Conservation (phyloP, 2,329 filamentous ascomycete species). For the Beauveria rudraprayagi region DNA sequence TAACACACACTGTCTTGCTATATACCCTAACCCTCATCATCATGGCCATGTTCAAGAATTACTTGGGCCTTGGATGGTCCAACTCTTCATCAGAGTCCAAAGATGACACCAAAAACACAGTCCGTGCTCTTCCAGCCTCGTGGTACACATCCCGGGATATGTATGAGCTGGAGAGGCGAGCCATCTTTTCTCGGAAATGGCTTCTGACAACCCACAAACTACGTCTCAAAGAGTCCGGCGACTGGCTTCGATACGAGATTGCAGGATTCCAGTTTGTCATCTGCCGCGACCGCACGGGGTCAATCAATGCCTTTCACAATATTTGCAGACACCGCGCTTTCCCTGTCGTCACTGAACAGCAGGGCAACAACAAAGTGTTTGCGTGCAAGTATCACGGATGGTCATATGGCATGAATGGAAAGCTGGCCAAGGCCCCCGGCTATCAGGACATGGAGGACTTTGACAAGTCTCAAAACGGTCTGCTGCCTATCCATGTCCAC, state of each 20-base stretch:
- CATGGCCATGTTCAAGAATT: conserved; percentile 9
- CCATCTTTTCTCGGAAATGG: conserved; percentile 44
- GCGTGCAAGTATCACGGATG: conserved; percentile 52
- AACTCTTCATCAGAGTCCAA: conserved; percentile 10
- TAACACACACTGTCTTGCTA: not conserved
- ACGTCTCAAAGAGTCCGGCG: conserved; percentile 38
- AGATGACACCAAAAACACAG: conserved; percentile 7
- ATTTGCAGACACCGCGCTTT: conserved; percentile 53
- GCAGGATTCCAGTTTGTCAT: conserved; percentile 46
- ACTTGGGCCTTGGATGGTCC: conserved; percentile 8
- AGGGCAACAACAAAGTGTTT: conserved; percentile 41
- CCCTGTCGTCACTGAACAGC: conserved; percentile 38
- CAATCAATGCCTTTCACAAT: conserved; percentile 49
- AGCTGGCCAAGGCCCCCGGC: conserved; percentile 47
- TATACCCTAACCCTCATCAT: not conserved
- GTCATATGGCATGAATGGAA: conserved; percentile 46
- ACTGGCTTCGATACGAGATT: conserved; percentile 43
- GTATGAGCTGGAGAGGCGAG: conserved; percentile 41
- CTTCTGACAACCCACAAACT: conserved; percentile 40
- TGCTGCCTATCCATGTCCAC: conserved; percentile 42
- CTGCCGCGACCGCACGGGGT: conserved; percentile 35
- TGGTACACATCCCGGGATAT: conserved; percentile 39
- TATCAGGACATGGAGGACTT: conserved; percentile 46
- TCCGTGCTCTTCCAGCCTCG: conserved; percentile 31
- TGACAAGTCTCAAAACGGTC: conserved; percentile 41